A percentile compares a stretch with the other conserved stretches of the same genome.
Conservation (phyloP, 2,329 filamentous ascomycete genomes). For the Anisogramma anomala region DNA sequence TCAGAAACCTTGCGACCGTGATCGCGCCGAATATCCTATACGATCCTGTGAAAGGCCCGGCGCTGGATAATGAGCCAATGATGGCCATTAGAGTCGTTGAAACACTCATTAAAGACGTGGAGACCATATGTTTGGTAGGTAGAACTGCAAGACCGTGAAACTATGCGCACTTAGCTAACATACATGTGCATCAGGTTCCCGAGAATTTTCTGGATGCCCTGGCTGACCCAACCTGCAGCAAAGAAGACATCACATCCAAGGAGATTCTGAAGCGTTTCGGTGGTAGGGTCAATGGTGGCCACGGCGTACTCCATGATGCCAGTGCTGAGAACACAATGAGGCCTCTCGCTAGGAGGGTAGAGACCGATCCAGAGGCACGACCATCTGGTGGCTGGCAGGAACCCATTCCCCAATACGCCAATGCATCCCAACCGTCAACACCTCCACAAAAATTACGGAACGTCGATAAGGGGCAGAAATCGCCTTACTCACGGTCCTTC, state of each 20-base stretch:
- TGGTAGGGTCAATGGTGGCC: conserved; percentile 40
- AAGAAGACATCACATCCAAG: conserved; percentile 84
- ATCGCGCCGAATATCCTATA: conserved; percentile 93
- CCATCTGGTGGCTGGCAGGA: conserved; percentile 52
- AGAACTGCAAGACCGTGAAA: background rate
- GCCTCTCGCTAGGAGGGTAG: conserved; percentile 53
- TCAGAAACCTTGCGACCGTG: conserved; percentile 92
- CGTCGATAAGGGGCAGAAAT: conserved; percentile 33
- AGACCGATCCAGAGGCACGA: conserved; percentile 58
- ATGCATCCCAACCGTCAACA: conserved; percentile 31
- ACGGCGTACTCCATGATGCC: conserved; percentile 47
- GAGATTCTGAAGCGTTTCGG: conserved; percentile 92
- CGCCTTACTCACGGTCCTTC: conserved; percentile 33
- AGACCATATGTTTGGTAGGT: conserved; percentile 92
- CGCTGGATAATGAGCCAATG: conserved; percentile 79
- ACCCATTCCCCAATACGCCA: conserved; percentile 31
- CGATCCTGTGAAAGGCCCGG: conserved; percentile 51
- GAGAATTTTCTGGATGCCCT: conserved; percentile 81
- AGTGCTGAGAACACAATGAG: conserved; percentile 45
- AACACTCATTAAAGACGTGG: conserved; percentile 81
- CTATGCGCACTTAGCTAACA: conserved; percentile 16
- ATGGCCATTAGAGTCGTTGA: conserved; percentile 88
- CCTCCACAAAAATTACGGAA: conserved; percentile 35
- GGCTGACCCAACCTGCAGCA: conserved; percentile 64
- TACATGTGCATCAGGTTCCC: conserved; percentile 54